Evolutionary conservation across 2,329 filamentous ascomycete species (phyloP).

Genomic region (Penicillium sumatraense): DNA sequence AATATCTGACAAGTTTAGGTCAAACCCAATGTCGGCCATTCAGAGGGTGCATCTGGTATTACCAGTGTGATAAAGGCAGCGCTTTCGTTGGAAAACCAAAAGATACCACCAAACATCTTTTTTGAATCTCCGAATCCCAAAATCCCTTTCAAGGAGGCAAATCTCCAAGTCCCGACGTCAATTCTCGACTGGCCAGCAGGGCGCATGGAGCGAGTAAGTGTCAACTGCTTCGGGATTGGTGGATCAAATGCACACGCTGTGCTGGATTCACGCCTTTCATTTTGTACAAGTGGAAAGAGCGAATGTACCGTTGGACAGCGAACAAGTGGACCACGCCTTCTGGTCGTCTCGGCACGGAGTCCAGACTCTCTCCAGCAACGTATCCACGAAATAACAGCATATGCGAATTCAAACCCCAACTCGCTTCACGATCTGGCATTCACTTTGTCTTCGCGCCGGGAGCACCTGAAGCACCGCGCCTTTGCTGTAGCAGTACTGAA

Average conservation of each 20-base stretch:
- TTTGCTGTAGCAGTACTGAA: neutral
- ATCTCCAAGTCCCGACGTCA: conserved; percentile 21
- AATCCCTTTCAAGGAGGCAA: conserved; percentile 1
- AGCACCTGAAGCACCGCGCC: neutral
- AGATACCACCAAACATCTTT: conserved; percentile 33
- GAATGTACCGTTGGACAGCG: neutral
- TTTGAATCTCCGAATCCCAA: conserved; percentile 34
- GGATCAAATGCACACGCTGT: conserved; percentile 30
- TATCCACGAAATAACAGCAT: neutral
- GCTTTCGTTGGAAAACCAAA: conserved; percentile 26
- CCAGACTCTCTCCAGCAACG: conserved; percentile 13
- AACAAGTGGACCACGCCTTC: conserved; percentile 7
- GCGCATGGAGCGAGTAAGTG: conserved; percentile 29
- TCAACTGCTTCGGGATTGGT: conserved; percentile 41
- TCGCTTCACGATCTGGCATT: neutral
- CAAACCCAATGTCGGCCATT: conserved; percentile 35
- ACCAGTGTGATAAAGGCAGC: conserved; percentile 32
- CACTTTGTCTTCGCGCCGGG: neutral
- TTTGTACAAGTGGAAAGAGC: neutral
- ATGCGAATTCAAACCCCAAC: neutral
- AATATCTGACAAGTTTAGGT: conserved; percentile 15
- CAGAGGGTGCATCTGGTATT: conserved; percentile 32
- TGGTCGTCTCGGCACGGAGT: conserved; percentile 16
- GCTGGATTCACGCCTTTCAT: neutral
- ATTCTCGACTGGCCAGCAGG: conserved; percentile 30